phyloP scores from a whole-genome alignment of 257 asterid genomes.

The Plantago major region DNA sequence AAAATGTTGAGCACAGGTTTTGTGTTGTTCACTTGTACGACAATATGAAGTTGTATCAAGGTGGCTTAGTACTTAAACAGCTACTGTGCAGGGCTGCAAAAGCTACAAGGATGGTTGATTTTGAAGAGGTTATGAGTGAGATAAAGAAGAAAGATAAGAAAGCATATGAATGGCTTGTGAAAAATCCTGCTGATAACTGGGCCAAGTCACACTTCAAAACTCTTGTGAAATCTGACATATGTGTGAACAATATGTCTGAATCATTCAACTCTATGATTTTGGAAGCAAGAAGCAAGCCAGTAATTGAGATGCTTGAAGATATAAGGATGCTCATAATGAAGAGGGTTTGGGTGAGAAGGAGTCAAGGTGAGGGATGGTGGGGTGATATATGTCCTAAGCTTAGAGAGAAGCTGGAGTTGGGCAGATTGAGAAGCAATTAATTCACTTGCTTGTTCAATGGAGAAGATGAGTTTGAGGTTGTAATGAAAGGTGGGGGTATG shows the following conservation, averaged over 20 bases:
- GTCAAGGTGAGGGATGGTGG: neutral
- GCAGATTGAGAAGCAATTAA: neutral
- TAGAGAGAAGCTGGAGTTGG: neutral
- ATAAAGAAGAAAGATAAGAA: neutral
- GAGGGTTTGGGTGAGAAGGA: slow-evolving; percentile 1
- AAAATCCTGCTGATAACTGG: neutral
- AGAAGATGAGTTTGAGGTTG: neutral
- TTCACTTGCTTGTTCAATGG: neutral
- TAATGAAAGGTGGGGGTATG: neutral
- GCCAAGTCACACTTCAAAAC: slow-evolving; percentile 8
- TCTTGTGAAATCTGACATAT: neutral
- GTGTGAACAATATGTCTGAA: slow-evolving; percentile 12
- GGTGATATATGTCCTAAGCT: neutral
- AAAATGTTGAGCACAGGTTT: neutral
- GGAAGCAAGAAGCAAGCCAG: slow-evolving; percentile 1
- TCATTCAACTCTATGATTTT: neutral
- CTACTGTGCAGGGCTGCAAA: slow-evolving; percentile 1
- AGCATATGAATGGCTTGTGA: neutral
- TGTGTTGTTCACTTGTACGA: slow-evolving; percentile 9
- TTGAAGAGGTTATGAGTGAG: neutral
- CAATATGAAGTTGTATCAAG: neutral
- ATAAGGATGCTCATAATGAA: neutral
- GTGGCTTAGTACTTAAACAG: neutral
- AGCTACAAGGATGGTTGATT: neutral
- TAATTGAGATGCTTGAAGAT: neutral